Base-by-base conservation (phyloP, 371 early-diverging fungal genomes). In the Mortierella polycephala region DNA sequence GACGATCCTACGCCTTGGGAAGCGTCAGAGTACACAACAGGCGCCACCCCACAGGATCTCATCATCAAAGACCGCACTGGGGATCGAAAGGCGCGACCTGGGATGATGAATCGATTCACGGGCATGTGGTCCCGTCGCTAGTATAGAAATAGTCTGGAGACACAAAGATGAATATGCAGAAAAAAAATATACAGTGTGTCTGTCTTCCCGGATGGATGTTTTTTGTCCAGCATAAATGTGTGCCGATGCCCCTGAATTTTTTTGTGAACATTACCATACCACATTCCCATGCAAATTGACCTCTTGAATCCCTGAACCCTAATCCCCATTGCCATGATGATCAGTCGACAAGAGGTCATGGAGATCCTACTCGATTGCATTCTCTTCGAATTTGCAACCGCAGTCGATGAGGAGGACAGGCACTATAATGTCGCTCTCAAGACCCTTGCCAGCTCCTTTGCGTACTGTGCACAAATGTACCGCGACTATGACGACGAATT, bases 111-210 rank as follows among this genome's bases (percentile, higher is more conserved):
- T 46, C 76, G 76, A 14, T 57, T 70, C 16, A 62, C 76, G 21
- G 76, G 71, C 41, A 67, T 76, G 13, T 76, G 76, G 76, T 54
- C 76, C 1, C 76, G 71, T 7, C 76, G 76, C n/a, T 76, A 40
- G 30, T 13, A 6, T 52, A 1, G 52, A 20, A 30, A 30, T 30
- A 30, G 30, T 4, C 30, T 30, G 30, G 30, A 30, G 1, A 30
- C 30, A 30, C 30, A 30, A 30, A 30, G 30, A 30, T 30, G 30
- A 30, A 30, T 2, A 30, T 30, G 30, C 30, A 30, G n/a, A n/a
- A n/a, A n/a, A n/a, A n/a, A n/a, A n/a, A n/a, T n/a, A n/a, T n/a
- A n/a, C n/a, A n/a, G n/a, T n/a, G n/a, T n/a, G n/a, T n/a, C n/a
- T n/a, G n/a, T n/a, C n/a, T n/a, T n/a, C n/a, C n/a, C n/a, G n/a